Evolutionary conservation across 768 basidiomycete genomes (phyloP), one percentile per base, ranked within the genome.

Genomic region (Calvatia gigantea): DNA sequence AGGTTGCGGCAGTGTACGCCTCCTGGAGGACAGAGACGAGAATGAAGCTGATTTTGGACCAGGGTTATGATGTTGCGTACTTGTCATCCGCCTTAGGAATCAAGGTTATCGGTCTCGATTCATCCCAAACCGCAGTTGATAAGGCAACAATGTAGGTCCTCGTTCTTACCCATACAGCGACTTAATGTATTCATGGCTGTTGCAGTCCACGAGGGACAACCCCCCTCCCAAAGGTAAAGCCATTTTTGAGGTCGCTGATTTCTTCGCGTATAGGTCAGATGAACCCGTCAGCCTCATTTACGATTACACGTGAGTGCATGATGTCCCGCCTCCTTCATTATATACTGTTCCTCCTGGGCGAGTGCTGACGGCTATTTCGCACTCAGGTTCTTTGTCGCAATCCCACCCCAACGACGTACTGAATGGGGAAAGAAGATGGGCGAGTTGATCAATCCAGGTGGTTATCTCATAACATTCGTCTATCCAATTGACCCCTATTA

Each of bases 311-410:
- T 78, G 53, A 35, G 71, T 63, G 61, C 61, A 7, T 17, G 6
- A 19, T 44, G 39, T 53, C 33, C 28, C 27, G 14, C 35, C 14
- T 41, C 23, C 39, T 2, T 43, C 12, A n/a, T 6, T 6, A 8
- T 39, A 11, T 4, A 25, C 32, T 41, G 25, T 4, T 32, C 32
- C 33, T 23, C 21, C 9, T n/a, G n/a, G n/a, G n/a, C n/a, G n/a
- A n/a, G n/a, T n/a, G n/a, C n/a, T n/a, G n/a, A n/a, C n/a, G n/a
- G n/a, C n/a, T n/a, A n/a, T n/a, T n/a, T n/a, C n/a, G n/a, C n/a
- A 11, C 47, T 15, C n/a, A 86, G 84, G 1, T 88, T 89, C 71
- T 89, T 91, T 65, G 84, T 85, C 39, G 87, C 89, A 1, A 81
- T 91, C 19, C 82, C 81, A 0, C 87, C 84, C 0, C 56, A 68